Evolutionary conservation across 495 filamentous ascomycete genomes (phyloP).

Genomic region (Cercophora samala): DNA sequence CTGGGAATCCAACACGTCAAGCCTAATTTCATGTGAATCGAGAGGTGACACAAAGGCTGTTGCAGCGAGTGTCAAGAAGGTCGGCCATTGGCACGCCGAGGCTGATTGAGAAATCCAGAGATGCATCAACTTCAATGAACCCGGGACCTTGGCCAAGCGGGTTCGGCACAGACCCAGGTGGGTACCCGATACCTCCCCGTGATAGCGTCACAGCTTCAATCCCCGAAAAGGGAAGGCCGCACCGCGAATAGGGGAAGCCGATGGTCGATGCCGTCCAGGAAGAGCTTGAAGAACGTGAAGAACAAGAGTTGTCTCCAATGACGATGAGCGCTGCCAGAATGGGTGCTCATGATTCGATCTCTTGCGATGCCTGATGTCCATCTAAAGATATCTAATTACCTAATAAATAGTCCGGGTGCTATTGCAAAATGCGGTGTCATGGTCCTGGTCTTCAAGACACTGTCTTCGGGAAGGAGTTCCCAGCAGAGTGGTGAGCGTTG

Average conservation of each 20-base stretch:
- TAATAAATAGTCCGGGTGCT: neutral
- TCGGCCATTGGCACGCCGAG: neutral
- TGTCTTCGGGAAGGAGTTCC: neutral
- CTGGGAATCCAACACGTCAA: neutral
- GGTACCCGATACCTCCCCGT: constrained; percentile 8
- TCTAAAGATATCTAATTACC: neutral
- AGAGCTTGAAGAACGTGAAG: neutral
- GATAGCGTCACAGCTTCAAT: constrained; percentile 9
- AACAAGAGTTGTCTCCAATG: neutral
- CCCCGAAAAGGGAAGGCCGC: constrained; percentile 9
- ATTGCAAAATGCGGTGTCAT: neutral
- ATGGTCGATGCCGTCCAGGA: neutral
- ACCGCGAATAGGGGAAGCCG: neutral
- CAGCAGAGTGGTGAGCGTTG: neutral
- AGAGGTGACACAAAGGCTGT: neutral
- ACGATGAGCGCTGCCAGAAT: too few relatives aligned
- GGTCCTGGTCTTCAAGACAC: neutral
- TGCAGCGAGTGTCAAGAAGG: constrained; percentile 3
- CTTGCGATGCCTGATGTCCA: neutral
- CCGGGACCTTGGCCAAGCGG: constrained; percentile 7
- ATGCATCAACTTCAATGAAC: constrained; percentile 5
- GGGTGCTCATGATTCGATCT: too few relatives aligned
- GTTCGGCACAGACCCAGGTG: neutral
- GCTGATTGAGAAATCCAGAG: constrained; percentile 4
- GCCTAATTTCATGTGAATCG: neutral